Evolutionary conservation across 1,284 basidiomycete species (phyloP).

Genomic region (Omphalotus olearius): DNA sequence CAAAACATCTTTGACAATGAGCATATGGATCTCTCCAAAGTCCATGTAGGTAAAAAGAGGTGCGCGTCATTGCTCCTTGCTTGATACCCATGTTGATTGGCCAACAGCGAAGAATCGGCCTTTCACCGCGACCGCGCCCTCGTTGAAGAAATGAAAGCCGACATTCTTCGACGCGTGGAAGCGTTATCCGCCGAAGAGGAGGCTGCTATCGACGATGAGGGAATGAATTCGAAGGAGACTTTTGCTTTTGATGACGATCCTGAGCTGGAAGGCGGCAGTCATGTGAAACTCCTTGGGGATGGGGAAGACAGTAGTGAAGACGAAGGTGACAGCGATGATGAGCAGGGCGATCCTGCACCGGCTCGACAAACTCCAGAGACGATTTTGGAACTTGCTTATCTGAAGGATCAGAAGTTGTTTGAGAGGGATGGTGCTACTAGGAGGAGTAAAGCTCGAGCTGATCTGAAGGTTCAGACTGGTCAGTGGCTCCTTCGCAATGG

Average conservation of each 20-base stretch:
- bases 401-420: constrained; percentile 70
- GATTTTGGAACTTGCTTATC: constrained; percentile 72
- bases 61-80: constrained; percentile 26
- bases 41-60: constrained; percentile 71
- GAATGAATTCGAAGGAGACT: constrained; percentile 20
- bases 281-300: constrained; percentile 48
- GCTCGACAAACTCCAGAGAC: constrained; percentile 44
- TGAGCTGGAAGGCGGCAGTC: constrained; percentile 24
- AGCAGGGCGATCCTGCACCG: constrained; percentile 35
- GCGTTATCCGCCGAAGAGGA: constrained; percentile 57
- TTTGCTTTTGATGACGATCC: constrained; percentile 45
- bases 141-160: constrained; percentile 73
- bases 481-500: constrained; percentile 14
- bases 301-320: constrained; percentile 64
- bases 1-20: constrained; percentile 74
- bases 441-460: constrained; percentile 57
- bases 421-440: constrained; percentile 72
- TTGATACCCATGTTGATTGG: neutral
- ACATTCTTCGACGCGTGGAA: constrained; percentile 75
- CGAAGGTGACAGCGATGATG: constrained; percentile 47
- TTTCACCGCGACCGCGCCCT: constrained; percentile 55
- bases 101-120: constrained; percentile 41
- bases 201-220: constrained; percentile 36
- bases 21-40: constrained; percentile 53
- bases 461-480: constrained; percentile 66